Evolutionary conservation across 2,329 filamentous ascomycete genomes (phyloP), one percentile per base, ranked within the genome.

Genomic region (Leptographium wingfieldii): DNA sequence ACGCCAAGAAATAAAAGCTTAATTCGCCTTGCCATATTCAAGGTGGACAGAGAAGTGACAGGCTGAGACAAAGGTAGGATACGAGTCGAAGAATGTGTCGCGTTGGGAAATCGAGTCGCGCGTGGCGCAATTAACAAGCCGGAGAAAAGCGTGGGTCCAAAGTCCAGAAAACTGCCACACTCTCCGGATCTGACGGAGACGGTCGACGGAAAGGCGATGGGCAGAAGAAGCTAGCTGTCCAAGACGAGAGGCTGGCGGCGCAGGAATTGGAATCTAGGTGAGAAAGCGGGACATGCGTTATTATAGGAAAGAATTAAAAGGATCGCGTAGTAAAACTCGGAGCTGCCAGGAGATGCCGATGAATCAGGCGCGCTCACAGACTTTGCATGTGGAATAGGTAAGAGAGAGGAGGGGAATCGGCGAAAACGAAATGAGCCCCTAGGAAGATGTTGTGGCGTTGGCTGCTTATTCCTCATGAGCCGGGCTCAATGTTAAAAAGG

Each of bases 11-110:
- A 75, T 60, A 90, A 74, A 66, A 87, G 75, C 69, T 85, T 85
- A 67, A 90, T 69, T 66, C 89, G 85, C 65, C 90, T 84, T 66
- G 80, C 77, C 87, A 90, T 90, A 61, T 61, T 16, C 2, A 43
- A 31, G 16, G 40, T 31, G 55, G 40, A 12, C 3, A 2, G 12
- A 22, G 12, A 25, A 31, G 6, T 27, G 48, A 22, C 27, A 27
- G 14, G 16, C 40, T 40, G 40, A n/a, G 40, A 43, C 40, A 52
- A 52, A 31, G 5, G 25, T 12, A 31, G 12, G 49, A 19, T 27
- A 40, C 19, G 43, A 9, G 38, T 46, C 6, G 43, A n/a, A n/a
- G 43, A 46, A 7, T 14, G 48, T 51, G 48, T 51, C 48, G 48
- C 11, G 22, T 51, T 27, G 48, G 25, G 25, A 27, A 25, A 14